Base-by-base conservation (phyloP, 2,329 filamentous ascomycete species). In the Colletotrichum salicis region DNA sequence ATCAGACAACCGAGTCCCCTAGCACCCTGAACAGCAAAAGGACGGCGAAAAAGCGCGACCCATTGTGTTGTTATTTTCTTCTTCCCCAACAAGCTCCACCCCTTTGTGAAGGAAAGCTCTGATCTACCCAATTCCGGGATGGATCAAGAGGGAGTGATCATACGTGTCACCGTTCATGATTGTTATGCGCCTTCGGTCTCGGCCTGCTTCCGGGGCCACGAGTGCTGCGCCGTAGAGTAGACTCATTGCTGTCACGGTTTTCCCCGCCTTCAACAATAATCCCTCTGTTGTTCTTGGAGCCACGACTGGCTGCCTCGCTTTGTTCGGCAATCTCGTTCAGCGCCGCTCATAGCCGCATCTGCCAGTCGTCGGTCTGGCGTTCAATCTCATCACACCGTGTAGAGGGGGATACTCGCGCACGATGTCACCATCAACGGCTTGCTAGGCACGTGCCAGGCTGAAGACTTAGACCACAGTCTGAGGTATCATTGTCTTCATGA, bases 1-100 rank as follows among this genome's bases (percentile, higher is more conserved):
- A 56, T 71, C 69, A 69, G 69, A 69, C 69, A 71, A 69, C 69
- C 69, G 69, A 71, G 33, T 52, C 57, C 59, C 69, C 65, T 60
- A 57, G 58, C 27, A 51, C 41, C 37, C 35, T 15, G 60, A 54
- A 35, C 29, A 29, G 60, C 15, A 45, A 37, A 19, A 56, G 37
- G 33, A n/a, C 33, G 35, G 48, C 54, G 35, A 52, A 71, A 54
- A 59, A 63, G 10, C 7, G 8, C 29, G 33, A 24, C 64, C 69
- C 59, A 65, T 55, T 60, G 54, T 57, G 31, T 59, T 69, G 59
- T 48, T 60, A 64, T 58, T 58, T 59, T 56, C 55, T 55, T 60
- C 37, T 33, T 48, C 24, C 61, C 24, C 29, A 45, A 60, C 24
- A 12, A 19, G 41, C 31, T 22, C 37, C 51, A 51, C 19, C 41